Evolutionary conservation across 1,284 basidiomycete genomes (phyloP).

Genomic region (Phellinidium pouzarii): DNA sequence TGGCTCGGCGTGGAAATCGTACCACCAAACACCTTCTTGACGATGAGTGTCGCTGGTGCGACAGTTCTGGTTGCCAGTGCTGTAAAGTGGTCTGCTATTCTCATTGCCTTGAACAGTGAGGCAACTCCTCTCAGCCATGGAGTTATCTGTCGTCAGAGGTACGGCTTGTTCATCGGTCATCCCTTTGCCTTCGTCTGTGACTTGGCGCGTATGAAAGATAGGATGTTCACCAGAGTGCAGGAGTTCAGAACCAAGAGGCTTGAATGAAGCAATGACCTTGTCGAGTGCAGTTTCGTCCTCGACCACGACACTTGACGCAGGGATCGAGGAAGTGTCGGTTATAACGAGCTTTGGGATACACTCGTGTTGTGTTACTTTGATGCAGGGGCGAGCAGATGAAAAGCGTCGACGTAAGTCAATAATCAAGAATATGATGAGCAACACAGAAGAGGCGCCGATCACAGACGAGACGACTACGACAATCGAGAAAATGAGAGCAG

Average conservation of each 20-base stretch:
- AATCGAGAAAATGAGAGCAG: slow-evolving; percentile 6
- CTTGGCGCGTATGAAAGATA: background rate
- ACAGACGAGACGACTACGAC: slow-evolving; percentile 6
- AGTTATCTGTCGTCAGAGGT: background rate
- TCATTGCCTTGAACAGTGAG: background rate
- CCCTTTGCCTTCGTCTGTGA: background rate
- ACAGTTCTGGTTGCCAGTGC: background rate
- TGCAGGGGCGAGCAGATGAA: background rate
- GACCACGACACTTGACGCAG: slow-evolving; percentile 11
- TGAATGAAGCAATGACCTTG: slow-evolving; percentile 14
- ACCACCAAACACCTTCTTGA: slow-evolving; percentile 10
- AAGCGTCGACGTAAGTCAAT: slow-evolving; percentile 4
- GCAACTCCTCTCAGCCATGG: background rate
- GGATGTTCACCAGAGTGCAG: background rate
- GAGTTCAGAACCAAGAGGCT: slow-evolving; percentile 6
- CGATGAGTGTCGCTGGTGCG: background rate
- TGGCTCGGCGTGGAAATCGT: background rate
- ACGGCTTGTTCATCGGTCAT: background rate
- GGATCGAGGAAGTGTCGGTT: slow-evolving; percentile 16
- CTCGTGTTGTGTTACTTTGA: background rate
- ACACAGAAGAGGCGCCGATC: slow-evolving; percentile 2
- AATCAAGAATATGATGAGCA: slow-evolving; percentile 4
- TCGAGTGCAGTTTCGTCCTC: slow-evolving; percentile 9
- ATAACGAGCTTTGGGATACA: slow-evolving; percentile 10
- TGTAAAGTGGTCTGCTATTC: background rate